These are phyloP conservation scores for Fusarium illudens DNA, from an alignment of 2,329 filamentous ascomycete species.

Conservation along the genomic window DNA sequence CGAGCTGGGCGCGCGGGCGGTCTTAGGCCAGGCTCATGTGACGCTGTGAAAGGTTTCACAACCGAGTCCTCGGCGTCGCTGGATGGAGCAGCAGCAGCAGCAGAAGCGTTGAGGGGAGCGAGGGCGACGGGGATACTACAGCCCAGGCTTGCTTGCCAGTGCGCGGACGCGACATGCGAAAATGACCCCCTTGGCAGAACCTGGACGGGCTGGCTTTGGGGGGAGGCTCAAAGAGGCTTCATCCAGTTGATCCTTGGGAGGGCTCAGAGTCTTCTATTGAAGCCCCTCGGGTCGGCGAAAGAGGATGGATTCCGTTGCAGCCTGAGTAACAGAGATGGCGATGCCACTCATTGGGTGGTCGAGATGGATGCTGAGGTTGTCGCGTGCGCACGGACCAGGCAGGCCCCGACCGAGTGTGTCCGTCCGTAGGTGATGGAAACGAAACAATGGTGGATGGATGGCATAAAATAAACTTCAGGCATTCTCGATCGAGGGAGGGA, in stretches of 20 bases:
- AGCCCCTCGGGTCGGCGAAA: slow-evolving; percentile 10
- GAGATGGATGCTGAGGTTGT: slow-evolving; percentile 31
- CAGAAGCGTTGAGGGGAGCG: neutral
- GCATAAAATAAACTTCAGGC: slow-evolving; percentile 21
- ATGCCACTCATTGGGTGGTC: slow-evolving; percentile 32
- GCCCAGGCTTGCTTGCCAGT: slow-evolving; percentile 26
- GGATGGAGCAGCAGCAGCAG: slow-evolving; percentile 4
- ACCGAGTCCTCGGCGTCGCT: slow-evolving; percentile 5
- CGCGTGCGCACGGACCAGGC: slow-evolving; percentile 35
- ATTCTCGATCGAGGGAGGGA: neutral
- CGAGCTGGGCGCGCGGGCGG: slow-evolving; percentile 21
- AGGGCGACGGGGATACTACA: slow-evolving; percentile 27
- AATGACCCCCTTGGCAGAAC: slow-evolving; percentile 37
- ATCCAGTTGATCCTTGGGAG: slow-evolving; percentile 31
- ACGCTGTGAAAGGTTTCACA: slow-evolving; percentile 33
- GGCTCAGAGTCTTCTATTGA: neutral
- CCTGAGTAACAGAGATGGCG: slow-evolving; percentile 25
- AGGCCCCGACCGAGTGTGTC: slow-evolving; percentile 1
- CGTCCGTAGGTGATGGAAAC: too few relatives aligned
- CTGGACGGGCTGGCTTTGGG: slow-evolving; percentile 22
- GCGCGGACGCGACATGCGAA: slow-evolving; percentile 35
- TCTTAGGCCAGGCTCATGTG: slow-evolving; percentile 26
- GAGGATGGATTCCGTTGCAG: slow-evolving; percentile 3
- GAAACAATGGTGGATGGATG: slow-evolving; percentile 13
- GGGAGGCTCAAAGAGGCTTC: slow-evolving; percentile 29